Evolutionary conservation across 1,284 basidiomycete species (phyloP).

Genomic region (Butyriboletus appendiculatus): DNA sequence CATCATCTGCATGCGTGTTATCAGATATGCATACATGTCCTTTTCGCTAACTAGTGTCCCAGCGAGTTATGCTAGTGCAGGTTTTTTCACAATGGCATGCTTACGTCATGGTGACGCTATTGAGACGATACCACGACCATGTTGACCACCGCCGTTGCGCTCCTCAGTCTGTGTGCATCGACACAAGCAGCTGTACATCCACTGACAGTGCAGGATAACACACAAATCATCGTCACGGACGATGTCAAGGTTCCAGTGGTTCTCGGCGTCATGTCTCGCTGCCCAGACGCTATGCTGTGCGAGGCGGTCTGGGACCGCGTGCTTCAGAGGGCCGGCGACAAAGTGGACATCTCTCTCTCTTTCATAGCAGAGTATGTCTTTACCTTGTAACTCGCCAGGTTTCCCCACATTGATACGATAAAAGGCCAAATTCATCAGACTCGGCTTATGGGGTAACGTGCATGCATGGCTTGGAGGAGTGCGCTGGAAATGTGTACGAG

Average conservation of each 20-base stretch:
- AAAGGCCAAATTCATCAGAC: constrained; percentile 66
- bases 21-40: constrained; percentile 15
- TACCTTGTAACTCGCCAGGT: background rate
- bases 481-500: constrained; percentile 86
- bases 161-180: constrained; percentile 16
- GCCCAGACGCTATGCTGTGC: constrained; percentile 77
- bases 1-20: constrained; percentile 14
- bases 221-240: constrained; percentile 20
- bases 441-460: constrained; percentile 73
- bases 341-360: constrained; percentile 68
- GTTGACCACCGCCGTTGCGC: constrained; percentile 21
- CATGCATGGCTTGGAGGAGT: constrained; percentile 78
- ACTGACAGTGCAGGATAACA: constrained; percentile 30
- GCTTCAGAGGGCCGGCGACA: constrained; percentile 58
- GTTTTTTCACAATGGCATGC: background rate
- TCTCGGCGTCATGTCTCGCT: constrained; percentile 78
- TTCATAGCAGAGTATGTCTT: constrained; percentile 68
- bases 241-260: constrained; percentile 55
- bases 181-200: constrained; percentile 19
- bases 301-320: constrained; percentile 79
- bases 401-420: constrained; percentile 15
- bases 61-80: background rate
- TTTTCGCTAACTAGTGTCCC: constrained; percentile 6
- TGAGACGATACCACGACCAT: constrained; percentile 27
- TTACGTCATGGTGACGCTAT: constrained; percentile 35